Base-by-base conservation (phyloP, 2,329 filamentous ascomycete species). In the Fusarium globosum region DNA sequence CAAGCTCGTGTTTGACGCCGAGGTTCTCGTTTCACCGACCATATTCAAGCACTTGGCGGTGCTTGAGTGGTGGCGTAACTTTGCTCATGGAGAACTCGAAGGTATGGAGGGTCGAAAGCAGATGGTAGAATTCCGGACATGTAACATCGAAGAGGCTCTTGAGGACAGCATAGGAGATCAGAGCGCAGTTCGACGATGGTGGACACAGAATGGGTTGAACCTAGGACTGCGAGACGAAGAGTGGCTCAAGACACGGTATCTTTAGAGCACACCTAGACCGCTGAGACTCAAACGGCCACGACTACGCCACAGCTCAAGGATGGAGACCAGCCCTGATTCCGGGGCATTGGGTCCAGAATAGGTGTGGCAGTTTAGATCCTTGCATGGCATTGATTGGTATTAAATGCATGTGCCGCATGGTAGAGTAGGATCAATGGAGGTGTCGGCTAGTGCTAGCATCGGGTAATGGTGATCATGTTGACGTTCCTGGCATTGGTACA, bases 81-180 rank as follows among this genome's bases (percentile, higher is more conserved):
- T 91, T 76, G 88, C 89, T 13, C 84, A 88, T 60, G 86, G 88
- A 55, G 85, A 87, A 77, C 83, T 89, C 38, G 85, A 85, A 2
- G 87, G 85, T 45, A 89, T 86, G 88, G 82, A 86, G 45, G 88
- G 87, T 21, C 83, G 86, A 38, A 85, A 85, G 71, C 87, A 95
- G 75, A 88, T 89, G 59, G 95, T 98, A 33, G 94, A 97, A 81
- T 98, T 97, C 82, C 95, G 96, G 81, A 97, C 94, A 2, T 97
- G 95, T 81, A 95, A 97, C 81, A 96, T 98, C 69, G 95, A 98
- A 81, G 96, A 98, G 83, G 95, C 95, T 2, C 87, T 98, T 43
- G 95, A 98, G 80, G 95, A 97, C 80, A 94, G 94, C 28, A 89
- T 96, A 56, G 89, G 89, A 14, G 91, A 92, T 61, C 92, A 94